phyloP scores from a whole-genome alignment of 495 filamentous ascomycete genomes.

The Achaetomiella virescens region DNA sequence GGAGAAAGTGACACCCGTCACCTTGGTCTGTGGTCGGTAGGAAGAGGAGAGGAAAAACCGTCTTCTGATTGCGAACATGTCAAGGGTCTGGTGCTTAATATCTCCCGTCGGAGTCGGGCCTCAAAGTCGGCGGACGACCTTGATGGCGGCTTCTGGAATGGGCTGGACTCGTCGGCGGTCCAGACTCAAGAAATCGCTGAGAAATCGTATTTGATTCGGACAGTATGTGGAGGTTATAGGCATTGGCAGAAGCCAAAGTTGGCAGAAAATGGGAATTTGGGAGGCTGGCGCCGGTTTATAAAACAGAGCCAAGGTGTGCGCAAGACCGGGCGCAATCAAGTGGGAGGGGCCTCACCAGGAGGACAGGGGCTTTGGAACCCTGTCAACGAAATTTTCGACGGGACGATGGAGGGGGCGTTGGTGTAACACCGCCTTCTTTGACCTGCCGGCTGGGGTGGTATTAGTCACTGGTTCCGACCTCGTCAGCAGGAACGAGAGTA shows the following conservation, averaged over 20 bases:
- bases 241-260: constrained; percentile 23
- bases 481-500: constrained; percentile 14
- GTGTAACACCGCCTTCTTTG: not conserved
- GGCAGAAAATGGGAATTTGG: constrained; percentile 15
- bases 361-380: constrained; percentile 7
- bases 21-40: constrained; percentile 52
- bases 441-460: constrained; percentile 5
- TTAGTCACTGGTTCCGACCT: constrained; percentile 14
- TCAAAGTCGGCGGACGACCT: constrained; percentile 28
- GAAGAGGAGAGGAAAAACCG: constrained; percentile 45
- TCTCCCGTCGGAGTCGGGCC: constrained; percentile 28
- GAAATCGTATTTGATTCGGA: constrained; percentile 3
- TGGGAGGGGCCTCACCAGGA: not conserved
- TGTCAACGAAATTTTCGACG: constrained; percentile 12
- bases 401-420: constrained; percentile 19
- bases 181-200: constrained; percentile 17
- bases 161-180: constrained; percentile 27
- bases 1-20: constrained; percentile 46
- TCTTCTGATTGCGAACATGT: constrained; percentile 48
- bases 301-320: constrained; percentile 15
- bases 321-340: constrained; percentile 12
- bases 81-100: constrained; percentile 35
- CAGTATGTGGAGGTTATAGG: not conserved
- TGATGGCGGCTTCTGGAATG: constrained; percentile 25
- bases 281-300: constrained; percentile 19